Evolutionary conservation across 164 flowering plant species (phyloP), one percentile per base, ranked within the genome.

Genomic region (Stephania cephalantha): DNA sequence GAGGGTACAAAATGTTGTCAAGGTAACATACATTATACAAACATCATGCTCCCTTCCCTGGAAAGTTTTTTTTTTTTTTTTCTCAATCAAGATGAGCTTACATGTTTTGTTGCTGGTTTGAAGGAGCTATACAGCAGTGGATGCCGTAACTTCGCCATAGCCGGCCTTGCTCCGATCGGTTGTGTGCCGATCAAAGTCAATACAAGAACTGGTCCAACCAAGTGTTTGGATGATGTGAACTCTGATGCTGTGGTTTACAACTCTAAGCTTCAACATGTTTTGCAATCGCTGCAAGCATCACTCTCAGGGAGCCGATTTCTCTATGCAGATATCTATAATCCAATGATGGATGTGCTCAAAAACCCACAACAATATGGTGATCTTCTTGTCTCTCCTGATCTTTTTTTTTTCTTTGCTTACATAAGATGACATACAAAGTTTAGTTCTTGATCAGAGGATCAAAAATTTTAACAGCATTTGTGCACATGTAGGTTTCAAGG

Each of bases 121-220:
- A 58, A 88, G 91, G 83, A 76, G 35, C 75, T 90, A 1, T 81
- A 84, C 46, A 70, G 79, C 46, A 69, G 75, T 0, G 90, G 94
- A 22, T 79, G 84, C 61, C 85, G 87, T 0, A 86, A 31, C 30
- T 78, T 88, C 2, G 72, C 72, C 0, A 63, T 89, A 22, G 13
- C 81, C 2, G 89, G 91, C 10, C 78, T 89, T 7, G 84, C 86
- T 76, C 91, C 92, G 7, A 72, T 88, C 1, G 90, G 91, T 1
- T 88, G 90, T 68, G 25, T 81, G 5, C 92, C 90, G 0, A 11
- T 85, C 65, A 86, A 84, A 75, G 82, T 78, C 63, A 81, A 84
- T 1, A 30, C 77, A 12, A 79, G 55, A 22, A 68, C 74, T 3
- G 2, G 35, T 25, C 46, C 65, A 6, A 29, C 81, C 45, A 52